Evolutionary conservation across 2,329 filamentous ascomycete genomes (phyloP), one percentile per base, ranked within the genome.

Genomic region (Parastagonospora avenae): DNA sequence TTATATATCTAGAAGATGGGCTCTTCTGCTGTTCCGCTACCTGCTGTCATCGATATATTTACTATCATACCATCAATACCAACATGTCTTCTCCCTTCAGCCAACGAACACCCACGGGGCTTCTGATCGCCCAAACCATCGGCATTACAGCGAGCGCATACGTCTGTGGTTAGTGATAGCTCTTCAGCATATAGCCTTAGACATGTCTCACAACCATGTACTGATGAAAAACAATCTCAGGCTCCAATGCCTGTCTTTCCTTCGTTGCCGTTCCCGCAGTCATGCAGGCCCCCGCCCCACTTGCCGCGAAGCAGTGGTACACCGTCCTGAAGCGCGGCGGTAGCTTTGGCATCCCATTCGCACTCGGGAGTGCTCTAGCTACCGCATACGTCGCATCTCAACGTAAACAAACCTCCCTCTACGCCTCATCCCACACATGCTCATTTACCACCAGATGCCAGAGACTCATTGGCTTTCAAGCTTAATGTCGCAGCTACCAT

Each of bases 221-320:
- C 42, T 19, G n/a, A 11, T 31, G 6, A 14, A 40, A n/a, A n/a
- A n/a, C n/a, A n/a, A 16, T 9, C 27, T 7, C 36, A 72, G 74
- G 75, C 52, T 57, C 69, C 57, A 74, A 67, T 47, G 66, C 60
- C 11, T 57, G 48, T 49, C 56, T 72, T 46, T 83, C 80, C 5
- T 59, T 74, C 62, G 71, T 77, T 50, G 54, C 74, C n/a, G 63
- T 82, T 2, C 84, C 84, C 1, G 76, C 80, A 35, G 69, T 86
- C 8, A 77, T 86, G 50, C 75, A 81, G 51, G 79, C 82, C 0
- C 84, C 84, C 1, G 77, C 80, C 1, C 79, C 79, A 1, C 70
- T 85, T 9, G 78, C 85, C 53, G 79, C 82, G 29, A 75, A 74
- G 33, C 84, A 86, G 70, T 87, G 82, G 82, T 60, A 68, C 50